Conservation (phyloP, 805 yeast species). For the Kluyveromyces wickerhamii region DNA sequence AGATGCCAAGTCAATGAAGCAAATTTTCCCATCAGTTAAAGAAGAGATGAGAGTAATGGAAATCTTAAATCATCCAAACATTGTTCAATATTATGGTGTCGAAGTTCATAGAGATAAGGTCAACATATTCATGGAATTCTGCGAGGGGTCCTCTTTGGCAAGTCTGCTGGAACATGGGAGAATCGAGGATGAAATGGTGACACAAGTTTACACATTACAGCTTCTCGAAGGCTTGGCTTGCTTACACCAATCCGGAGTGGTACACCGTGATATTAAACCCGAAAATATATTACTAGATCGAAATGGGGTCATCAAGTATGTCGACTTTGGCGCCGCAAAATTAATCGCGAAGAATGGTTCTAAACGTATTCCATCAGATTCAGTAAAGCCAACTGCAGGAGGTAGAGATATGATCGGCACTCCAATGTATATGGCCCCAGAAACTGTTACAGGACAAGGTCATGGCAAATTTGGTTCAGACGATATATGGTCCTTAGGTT, state of each 20-base stretch:
- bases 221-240: conserved; percentile 94
- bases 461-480: conserved; percentile 34
- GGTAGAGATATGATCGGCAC: conserved; percentile 61
- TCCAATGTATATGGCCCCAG: conserved; percentile 99
- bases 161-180: conserved; percentile 82
- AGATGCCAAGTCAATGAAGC: conserved; percentile 75
- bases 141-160: conserved; percentile 92
- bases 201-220: conserved; percentile 83
- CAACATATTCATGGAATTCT: conserved; percentile 93
- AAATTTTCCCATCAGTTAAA: conserved; percentile 78
- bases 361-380: conserved; percentile 20
- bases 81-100: conserved; percentile 93
- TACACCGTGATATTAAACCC: conserved; percentile 96
- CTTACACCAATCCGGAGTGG: conserved; percentile 87
- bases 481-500: conserved; percentile 96
- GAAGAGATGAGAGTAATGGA: conserved; percentile 96
- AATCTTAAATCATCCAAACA: conserved; percentile 91
- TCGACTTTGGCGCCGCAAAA: conserved; percentile 97
- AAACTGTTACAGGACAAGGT: conserved; percentile 71
- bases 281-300: conserved; percentile 87
- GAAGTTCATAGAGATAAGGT: conserved; percentile 95
- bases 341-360: conserved; percentile 58
- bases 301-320: conserved; percentile 88
- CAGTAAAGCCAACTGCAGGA: conserved; percentile 9
- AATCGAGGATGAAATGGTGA: conserved; percentile 89